These are phyloP conservation scores for Paraglomus brasilianum DNA, from an alignment of 192 early-diverging fungal genomes.

Conservation along the genomic window DNA sequence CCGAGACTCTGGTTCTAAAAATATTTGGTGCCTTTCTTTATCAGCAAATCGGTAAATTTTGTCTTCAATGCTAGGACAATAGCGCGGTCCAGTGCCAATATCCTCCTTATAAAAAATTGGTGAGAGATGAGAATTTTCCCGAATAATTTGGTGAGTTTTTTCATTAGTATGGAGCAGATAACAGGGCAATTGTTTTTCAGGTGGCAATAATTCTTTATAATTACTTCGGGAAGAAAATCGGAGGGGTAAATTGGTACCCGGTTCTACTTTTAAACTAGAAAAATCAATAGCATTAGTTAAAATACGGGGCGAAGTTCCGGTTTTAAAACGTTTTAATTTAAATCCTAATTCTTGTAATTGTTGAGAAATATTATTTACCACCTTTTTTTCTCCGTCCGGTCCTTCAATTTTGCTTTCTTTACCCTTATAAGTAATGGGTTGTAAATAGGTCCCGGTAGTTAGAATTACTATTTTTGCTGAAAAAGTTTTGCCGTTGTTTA, in stretches of 20 bases:
- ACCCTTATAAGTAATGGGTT: slow-evolving; percentile 4
- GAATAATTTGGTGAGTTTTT: slow-evolving; percentile 55
- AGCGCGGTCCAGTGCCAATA: slow-evolving; percentile 64
- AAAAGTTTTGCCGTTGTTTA: slow-evolving; percentile 3
- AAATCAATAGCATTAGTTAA: slow-evolving; percentile 14
- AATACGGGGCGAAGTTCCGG: slow-evolving; percentile 7
- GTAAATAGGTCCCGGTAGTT: slow-evolving; percentile 16
- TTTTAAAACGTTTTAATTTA: slow-evolving; percentile 17
- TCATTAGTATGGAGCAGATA: slow-evolving; percentile 15
- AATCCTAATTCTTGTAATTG: slow-evolving; percentile 13
- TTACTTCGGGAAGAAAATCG: slow-evolving; percentile 3
- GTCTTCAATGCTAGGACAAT: slow-evolving; percentile 68
- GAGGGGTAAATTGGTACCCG: slow-evolving; percentile 5
- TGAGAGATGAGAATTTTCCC: slow-evolving; percentile 55
- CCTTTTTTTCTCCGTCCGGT: slow-evolving; percentile 16
- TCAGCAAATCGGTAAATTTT: slow-evolving; percentile 63
- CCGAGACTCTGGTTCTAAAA: slow-evolving; percentile 62
- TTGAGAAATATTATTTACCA: slow-evolving; percentile 15
- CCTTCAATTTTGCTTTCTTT: slow-evolving; percentile 10
- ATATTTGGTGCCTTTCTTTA: slow-evolving; percentile 56
- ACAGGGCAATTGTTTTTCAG: slow-evolving; percentile 6
- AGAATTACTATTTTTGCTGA: not conserved
- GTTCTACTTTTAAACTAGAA: slow-evolving; percentile 10
- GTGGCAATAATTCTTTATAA: not conserved
- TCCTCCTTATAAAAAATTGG: slow-evolving; percentile 68